Evolutionary conservation across 2,329 filamentous ascomycete species (phyloP).

Genomic region (Drechslerella coelobrocha): DNA sequence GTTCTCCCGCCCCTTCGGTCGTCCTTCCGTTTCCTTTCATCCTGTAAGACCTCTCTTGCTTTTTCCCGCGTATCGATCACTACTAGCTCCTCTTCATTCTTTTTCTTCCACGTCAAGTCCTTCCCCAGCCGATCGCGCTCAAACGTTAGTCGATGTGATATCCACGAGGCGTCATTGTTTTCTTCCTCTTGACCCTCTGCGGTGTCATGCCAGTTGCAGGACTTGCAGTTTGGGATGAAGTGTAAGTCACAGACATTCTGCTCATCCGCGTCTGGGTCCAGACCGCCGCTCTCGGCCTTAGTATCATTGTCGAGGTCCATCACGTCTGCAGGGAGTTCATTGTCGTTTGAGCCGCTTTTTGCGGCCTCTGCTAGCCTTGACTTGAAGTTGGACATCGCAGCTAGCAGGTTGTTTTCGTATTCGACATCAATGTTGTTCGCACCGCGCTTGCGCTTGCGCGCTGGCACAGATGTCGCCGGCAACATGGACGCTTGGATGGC

Average conservation of each 20-base stretch:
- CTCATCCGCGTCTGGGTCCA: conserved; percentile 69
- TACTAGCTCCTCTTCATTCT: conserved; percentile 87
- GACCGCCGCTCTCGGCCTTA: conserved; percentile 54
- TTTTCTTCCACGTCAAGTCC: conserved; percentile 84
- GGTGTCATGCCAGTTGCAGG: conserved; percentile 80
- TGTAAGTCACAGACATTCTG: conserved; percentile 86
- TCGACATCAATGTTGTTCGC: conserved; percentile 63
- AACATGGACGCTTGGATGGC: conserved; percentile 70
- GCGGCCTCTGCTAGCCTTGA: conserved; percentile 70
- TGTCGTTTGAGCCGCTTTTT: conserved; percentile 57
- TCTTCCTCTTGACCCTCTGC: conserved; percentile 64
- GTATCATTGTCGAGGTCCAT: conserved; percentile 52
- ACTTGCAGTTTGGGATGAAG: conserved; percentile 94
- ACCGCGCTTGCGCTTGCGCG: conserved; percentile 72
- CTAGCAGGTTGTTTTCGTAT: conserved; percentile 71
- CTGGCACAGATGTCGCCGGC: conserved; percentile 72
- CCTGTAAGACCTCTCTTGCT: conserved; percentile 73
- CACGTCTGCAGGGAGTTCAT: conserved; percentile 47
- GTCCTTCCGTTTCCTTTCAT: conserved; percentile 68
- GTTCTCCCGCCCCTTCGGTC: conserved; percentile 58
- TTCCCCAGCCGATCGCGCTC: conserved; percentile 90
- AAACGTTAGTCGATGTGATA: conserved; percentile 83
- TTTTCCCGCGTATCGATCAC: conserved; percentile 92
- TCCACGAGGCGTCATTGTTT: conserved; percentile 60
- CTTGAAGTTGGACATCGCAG: conserved; percentile 79